Evolutionary conservation across 306 rosid species (phyloP).

Genomic region (Quercus ilex): DNA sequence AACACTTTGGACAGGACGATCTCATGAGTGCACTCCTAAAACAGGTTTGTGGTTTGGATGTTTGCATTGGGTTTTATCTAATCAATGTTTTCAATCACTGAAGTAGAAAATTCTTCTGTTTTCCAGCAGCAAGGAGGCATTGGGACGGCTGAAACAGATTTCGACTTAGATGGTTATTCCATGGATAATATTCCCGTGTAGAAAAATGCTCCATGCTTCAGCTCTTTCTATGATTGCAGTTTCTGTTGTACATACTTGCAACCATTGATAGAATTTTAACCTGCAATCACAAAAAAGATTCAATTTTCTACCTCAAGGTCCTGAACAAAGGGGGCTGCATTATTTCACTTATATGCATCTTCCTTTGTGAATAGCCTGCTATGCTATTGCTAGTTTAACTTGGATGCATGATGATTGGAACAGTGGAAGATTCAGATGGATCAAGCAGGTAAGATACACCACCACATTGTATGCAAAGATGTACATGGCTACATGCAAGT

Average conservation of each 20-base stretch:
- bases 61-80: neutral
- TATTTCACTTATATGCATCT: constrained; percentile 34
- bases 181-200: constrained; percentile 82
- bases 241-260: constrained; percentile 63
- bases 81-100: neutral
- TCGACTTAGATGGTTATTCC: constrained; percentile 82
- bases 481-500: constrained; percentile 37
- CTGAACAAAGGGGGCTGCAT: constrained; percentile 27
- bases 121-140: constrained; percentile 77
- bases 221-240: constrained; percentile 40
- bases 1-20: constrained; percentile 85
- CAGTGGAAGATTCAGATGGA: constrained; percentile 24
- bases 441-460: constrained; percentile 19
- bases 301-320: constrained; percentile 21
- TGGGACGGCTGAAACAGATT: constrained; percentile 62
- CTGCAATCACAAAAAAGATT: constrained; percentile 36
- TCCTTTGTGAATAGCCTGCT: constrained; percentile 35
- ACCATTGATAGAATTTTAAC: constrained; percentile 41
- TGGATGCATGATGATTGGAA: constrained; percentile 24
- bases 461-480: constrained; percentile 53
- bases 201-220: constrained; percentile 21
- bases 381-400: constrained; percentile 24
- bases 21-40: constrained; percentile 89
- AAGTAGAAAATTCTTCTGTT: neutral
- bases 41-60: constrained; percentile 55